Conservation (phyloP, 768 basidiomycete species). For the Podaxis mareebaensis region DNA sequence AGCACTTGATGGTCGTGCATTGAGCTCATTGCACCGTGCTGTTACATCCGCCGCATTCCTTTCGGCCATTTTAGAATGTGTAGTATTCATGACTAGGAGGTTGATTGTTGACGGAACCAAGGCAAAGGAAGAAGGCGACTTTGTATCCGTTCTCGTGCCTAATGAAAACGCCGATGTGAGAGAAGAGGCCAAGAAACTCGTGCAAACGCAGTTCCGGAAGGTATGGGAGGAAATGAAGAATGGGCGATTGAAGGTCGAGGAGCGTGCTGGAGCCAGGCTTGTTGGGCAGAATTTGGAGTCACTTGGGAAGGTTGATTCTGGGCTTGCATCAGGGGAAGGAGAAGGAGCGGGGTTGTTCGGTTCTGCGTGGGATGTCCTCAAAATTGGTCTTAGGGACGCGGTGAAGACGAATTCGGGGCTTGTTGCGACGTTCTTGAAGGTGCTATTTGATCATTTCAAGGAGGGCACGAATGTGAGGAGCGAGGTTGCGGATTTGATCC, state of each 20-base stretch:
- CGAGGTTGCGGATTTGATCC: constrained; percentile 30
- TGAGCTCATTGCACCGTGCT: constrained; percentile 56
- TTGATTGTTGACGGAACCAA: constrained; percentile 8
- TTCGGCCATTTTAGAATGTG: constrained; percentile 68
- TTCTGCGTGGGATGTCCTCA: constrained; percentile 48
- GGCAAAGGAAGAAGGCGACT: background rate
- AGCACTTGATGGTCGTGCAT: constrained; percentile 68
- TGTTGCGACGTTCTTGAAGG: constrained; percentile 47
- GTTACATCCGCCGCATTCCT: constrained; percentile 65
- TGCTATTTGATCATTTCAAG: constrained; percentile 42
- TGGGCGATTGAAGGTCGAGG: constrained; percentile 48
- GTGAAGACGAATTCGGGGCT: constrained; percentile 29
- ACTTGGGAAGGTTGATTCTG: constrained; percentile 32
- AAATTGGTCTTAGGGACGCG: constrained; percentile 27
- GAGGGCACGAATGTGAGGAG: constrained; percentile 25
- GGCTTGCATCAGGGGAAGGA: constrained; percentile 15
- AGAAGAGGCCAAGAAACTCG: constrained; percentile 28
- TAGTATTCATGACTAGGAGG: constrained; percentile 41
- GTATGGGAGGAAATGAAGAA: constrained; percentile 50
- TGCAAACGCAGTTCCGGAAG: constrained; percentile 44
- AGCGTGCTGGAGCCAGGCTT: constrained; percentile 39
- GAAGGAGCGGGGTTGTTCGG: constrained; percentile 44
- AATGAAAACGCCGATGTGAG: background rate
- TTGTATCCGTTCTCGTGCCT: background rate
- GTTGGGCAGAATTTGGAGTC: constrained; percentile 43